These are phyloP conservation scores for Vigna reflexopilosa DNA, from an alignment of 306 rosid genomes.

Conservation along the genomic window DNA sequence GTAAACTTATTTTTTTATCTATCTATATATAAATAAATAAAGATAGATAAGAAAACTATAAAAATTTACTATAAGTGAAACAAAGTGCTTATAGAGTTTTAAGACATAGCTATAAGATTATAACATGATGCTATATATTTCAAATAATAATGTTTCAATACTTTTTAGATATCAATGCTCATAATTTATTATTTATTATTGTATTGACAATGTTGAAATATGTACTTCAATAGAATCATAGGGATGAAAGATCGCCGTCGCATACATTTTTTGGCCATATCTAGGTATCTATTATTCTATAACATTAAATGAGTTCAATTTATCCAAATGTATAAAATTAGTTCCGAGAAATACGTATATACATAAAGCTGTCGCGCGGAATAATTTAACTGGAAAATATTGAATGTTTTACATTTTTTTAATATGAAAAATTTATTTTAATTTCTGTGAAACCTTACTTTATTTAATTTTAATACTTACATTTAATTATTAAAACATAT, in stretches of 20 bases:
- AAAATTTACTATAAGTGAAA: no score
- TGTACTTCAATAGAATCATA: not conserved
- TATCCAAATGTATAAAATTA: not conserved
- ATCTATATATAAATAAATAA: no score
- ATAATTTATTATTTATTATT: not conserved
- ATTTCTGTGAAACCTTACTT: no score
- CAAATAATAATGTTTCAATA: no score
- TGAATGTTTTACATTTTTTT: no score
- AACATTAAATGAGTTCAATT: not conserved
- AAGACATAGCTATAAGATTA: no score
- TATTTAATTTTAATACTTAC: no score
- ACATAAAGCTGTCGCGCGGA: not conserved
- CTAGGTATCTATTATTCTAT: not conserved
- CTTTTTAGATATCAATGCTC: no score
- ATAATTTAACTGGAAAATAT: not conserved
- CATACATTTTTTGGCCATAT: not conserved
- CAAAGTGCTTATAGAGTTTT: no score
- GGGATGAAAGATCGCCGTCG: not conserved
- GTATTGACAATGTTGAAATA: not conserved
- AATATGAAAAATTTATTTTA: not conserved
- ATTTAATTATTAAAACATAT: not conserved
- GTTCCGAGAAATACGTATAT: not conserved
- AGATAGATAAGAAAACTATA: no score
- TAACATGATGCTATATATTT: no score
- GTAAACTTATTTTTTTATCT: no score